A percentile compares a stretch with the other conserved stretches of the same genome.
Conservation (phyloP, 371 early-diverging fungal genomes). For the Mortierella sp. region DNA sequence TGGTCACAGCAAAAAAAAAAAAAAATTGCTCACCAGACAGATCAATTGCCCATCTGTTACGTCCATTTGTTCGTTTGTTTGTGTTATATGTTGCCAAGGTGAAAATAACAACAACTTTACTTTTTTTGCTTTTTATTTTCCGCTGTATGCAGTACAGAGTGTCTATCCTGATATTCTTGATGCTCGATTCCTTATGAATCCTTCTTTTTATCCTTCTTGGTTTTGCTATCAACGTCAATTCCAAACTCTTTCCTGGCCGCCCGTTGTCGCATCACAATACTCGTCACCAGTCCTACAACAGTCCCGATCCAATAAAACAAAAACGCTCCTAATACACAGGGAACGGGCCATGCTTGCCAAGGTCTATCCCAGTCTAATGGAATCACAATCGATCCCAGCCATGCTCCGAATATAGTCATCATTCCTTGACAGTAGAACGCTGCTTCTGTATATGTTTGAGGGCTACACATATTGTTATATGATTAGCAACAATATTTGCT, state of each 20-base stretch:
- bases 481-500: not conserved
- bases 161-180: not conserved
- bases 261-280: conserved; percentile 42
- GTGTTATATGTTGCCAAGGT: not conserved
- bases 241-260: conserved; percentile 40
- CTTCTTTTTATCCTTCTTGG: conserved; percentile 7
- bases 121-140: too few species aligned
- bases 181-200: not conserved
- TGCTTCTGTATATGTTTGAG: conserved; percentile 42
- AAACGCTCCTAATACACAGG: conserved; percentile 58
- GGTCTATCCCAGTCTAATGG: conserved; percentile 64
- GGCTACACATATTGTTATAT: conserved; percentile 15
- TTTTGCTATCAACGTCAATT: conserved; percentile 6
- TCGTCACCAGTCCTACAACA: conserved; percentile 39
- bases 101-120: not conserved
- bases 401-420: conserved; percentile 59
- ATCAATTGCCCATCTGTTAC: not conserved
- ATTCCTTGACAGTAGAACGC: conserved; percentile 50
- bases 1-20: not conserved
- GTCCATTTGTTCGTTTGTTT: too few species aligned
- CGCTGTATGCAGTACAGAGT: too few species aligned
- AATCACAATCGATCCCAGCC: conserved; percentile 62
- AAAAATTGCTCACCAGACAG: conserved; percentile 3
- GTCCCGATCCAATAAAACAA: conserved; percentile 57
- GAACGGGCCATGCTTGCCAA: conserved; percentile 64